Conservation (phyloP, 2,329 filamentous ascomycete genomes). For the Emergomyces pasteurianus region DNA sequence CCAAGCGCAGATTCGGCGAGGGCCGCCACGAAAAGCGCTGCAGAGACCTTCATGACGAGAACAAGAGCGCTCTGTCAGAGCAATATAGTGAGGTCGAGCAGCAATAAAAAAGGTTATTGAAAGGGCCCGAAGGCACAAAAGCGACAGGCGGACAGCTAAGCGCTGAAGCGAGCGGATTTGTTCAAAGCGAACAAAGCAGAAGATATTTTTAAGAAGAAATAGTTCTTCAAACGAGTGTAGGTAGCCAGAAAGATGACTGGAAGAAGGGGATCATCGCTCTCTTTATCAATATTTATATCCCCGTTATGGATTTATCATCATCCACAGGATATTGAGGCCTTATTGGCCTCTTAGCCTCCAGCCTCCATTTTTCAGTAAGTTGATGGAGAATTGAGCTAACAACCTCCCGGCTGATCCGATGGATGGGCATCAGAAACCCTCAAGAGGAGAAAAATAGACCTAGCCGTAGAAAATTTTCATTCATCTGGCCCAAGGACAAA, state of each 20-base stretch:
- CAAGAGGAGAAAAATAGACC: background rate
- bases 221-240: background rate
- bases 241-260: background rate
- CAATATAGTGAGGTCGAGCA: background rate
- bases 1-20: background rate
- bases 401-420: background rate
- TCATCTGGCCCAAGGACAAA: background rate
- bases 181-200: background rate
- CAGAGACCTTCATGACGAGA: background rate
- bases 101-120: background rate
- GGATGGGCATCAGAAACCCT: background rate
- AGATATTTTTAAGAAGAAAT: background rate
- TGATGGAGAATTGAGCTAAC: background rate
- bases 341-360: background rate
- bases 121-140: background rate
- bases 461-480: background rate
- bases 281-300: background rate
- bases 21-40: background rate
- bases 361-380: background rate
- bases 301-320: background rate
- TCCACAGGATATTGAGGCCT: background rate
- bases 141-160: background rate
- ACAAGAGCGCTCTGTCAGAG: background rate
- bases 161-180: slow-evolving; percentile 2
- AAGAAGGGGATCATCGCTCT: background rate